Evolutionary conservation across 495 filamentous ascomycete species (phyloP).

Genomic region (Neurospora intermedia): DNA sequence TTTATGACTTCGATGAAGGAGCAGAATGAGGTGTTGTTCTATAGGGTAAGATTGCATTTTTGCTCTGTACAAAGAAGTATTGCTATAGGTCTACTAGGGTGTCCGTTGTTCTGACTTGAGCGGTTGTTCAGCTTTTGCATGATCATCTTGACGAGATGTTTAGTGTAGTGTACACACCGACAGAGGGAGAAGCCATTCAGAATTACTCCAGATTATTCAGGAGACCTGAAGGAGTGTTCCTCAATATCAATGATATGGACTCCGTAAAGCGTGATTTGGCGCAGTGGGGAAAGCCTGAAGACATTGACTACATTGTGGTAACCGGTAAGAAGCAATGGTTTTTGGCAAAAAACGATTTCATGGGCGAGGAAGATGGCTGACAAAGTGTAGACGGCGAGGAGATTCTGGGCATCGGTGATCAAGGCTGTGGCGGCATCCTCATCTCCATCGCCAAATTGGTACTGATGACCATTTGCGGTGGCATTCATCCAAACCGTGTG

Average conservation of each 20-base stretch:
- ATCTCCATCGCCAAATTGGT: slow-evolving; percentile 79
- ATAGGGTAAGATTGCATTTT: slow-evolving; percentile 34
- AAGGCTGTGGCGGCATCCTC: slow-evolving; percentile 79
- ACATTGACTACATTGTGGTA: slow-evolving; percentile 84
- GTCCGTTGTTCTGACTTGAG: background rate
- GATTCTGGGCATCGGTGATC: slow-evolving; percentile 85
- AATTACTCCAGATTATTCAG: slow-evolving; percentile 75
- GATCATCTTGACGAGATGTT: slow-evolving; percentile 67
- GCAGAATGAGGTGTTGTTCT: slow-evolving; percentile 75
- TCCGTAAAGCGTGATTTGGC: slow-evolving; percentile 51
- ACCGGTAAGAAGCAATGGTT: slow-evolving; percentile 40
- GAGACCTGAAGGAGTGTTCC: slow-evolving; percentile 54
- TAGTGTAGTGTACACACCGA: slow-evolving; percentile 79
- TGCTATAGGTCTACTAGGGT: background rate
- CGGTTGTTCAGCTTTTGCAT: slow-evolving; percentile 26
- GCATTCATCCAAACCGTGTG: slow-evolving; percentile 70
- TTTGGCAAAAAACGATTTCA: background rate
- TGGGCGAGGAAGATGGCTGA: background rate
- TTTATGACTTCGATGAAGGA: slow-evolving; percentile 80
- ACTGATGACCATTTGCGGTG: slow-evolving; percentile 73
- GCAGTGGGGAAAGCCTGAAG: slow-evolving; percentile 57
- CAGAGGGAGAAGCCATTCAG: slow-evolving; percentile 83
- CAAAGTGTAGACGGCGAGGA: slow-evolving; percentile 33
- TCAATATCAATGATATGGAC: slow-evolving; percentile 49
- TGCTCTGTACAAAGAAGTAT: background rate